Conservation (phyloP, 2,329 filamentous ascomycete species). For the Alternaria brassicae region DNA sequence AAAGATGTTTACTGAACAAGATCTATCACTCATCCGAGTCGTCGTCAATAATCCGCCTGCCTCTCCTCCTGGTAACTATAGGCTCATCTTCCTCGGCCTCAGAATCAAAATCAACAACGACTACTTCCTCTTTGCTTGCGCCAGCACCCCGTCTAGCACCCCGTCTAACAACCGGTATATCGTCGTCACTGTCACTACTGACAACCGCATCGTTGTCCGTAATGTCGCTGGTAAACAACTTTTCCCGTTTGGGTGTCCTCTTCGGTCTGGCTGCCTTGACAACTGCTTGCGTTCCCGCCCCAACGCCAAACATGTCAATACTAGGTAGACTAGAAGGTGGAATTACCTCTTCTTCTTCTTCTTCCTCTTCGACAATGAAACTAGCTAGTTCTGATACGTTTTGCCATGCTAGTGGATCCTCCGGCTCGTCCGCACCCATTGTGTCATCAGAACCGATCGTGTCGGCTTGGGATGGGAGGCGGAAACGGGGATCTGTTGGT, state of each 20-base stretch:
- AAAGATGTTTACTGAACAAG: neutral
- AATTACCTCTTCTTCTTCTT: constrained; percentile 37
- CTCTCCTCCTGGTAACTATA: constrained; percentile 31
- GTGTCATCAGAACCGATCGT: constrained; percentile 56
- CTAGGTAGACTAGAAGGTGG: constrained; percentile 45
- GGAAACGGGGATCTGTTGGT: constrained; percentile 50
- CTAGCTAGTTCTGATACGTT: constrained; percentile 55
- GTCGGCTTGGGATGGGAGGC: constrained; percentile 48
- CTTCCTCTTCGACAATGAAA: constrained; percentile 56
- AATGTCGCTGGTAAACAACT: constrained; percentile 47
- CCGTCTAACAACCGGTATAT: constrained; percentile 22
- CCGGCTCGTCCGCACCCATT: constrained; percentile 43
- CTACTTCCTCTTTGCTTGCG: constrained; percentile 22
- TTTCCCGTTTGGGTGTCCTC: constrained; percentile 32
- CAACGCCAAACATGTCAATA: constrained; percentile 36
- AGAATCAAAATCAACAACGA: constrained; percentile 34
- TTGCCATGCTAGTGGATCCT: constrained; percentile 52
- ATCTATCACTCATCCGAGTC: constrained; percentile 37
- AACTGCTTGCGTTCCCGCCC: constrained; percentile 45
- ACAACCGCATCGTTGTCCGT: constrained; percentile 45
- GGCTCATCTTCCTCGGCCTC: constrained; percentile 34
- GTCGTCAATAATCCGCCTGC: constrained; percentile 40
- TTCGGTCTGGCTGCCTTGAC: constrained; percentile 33
- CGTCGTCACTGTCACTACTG: constrained; percentile 47
- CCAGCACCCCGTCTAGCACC: constrained; percentile 13